phyloP scores from a whole-genome alignment of 2,329 filamentous ascomycete genomes.

The Pestalotiopsis fici region DNA sequence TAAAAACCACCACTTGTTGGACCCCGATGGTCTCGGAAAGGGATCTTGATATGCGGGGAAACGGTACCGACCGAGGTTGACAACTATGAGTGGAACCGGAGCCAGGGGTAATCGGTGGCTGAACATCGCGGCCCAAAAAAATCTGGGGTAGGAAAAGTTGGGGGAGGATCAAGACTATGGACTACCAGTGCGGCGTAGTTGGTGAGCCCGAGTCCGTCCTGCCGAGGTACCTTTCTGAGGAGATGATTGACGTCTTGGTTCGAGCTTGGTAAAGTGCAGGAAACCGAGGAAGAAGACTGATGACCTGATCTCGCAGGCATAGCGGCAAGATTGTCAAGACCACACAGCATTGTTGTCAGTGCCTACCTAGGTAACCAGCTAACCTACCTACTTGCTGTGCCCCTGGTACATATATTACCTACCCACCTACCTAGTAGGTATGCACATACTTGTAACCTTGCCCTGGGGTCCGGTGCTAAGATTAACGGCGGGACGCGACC shows the following conservation, averaged over 20 bases:
- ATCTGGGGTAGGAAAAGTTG: slow-evolving; percentile 11
- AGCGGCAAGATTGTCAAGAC: no score
- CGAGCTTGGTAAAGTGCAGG: background rate
- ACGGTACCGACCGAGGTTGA: slow-evolving; percentile 9
- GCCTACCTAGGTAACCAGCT: no score
- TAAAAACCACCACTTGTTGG: background rate
- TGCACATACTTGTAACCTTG: background rate
- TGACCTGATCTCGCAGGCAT: no score
- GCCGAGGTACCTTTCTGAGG: background rate
- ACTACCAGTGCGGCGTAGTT: background rate
- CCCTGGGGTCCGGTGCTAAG: background rate
- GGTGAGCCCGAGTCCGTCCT: background rate
- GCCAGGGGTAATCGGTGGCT: background rate
- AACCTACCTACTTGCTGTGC: no score
- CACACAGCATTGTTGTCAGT: no score
- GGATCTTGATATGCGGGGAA: slow-evolving; percentile 2
- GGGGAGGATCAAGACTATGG: slow-evolving; percentile 4
- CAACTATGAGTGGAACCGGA: slow-evolving; percentile 6
- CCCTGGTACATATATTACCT: no score
- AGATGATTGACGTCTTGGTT: background rate
- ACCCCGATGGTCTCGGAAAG: background rate
- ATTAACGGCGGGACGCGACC: background rate
- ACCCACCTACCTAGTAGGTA: no score
- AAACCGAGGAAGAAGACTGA: background rate
- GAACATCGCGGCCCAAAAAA: background rate